Conservation (phyloP, 306 rosid genomes). For the Parietaria judaica region DNA sequence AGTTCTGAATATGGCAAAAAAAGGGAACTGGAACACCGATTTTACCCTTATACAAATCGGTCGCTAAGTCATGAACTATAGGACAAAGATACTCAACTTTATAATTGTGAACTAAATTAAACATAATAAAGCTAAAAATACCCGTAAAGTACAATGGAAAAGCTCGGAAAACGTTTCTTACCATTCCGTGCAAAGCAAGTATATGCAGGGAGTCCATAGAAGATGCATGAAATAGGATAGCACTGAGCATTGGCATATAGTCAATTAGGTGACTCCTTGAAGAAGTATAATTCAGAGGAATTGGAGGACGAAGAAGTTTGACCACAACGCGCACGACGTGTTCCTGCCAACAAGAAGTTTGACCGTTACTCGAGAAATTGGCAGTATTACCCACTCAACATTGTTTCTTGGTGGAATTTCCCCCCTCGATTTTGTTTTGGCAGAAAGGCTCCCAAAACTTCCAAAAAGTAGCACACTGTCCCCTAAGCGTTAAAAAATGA, state of each 20-base stretch:
- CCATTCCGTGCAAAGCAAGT: constrained; percentile 65
- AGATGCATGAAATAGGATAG: constrained; percentile 55
- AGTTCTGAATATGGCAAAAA: no score
- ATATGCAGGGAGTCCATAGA: constrained; percentile 57
- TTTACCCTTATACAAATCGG: no score
- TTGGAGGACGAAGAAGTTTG: constrained; percentile 57
- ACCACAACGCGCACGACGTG: constrained; percentile 58
- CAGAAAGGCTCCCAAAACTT: neutral
- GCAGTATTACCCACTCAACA: neutral
- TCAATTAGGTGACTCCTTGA: constrained; percentile 42
- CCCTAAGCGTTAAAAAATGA: no score
- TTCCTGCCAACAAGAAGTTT: constrained; percentile 39
- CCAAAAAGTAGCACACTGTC: no score
- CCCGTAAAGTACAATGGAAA: constrained; percentile 2
- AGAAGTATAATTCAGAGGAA: constrained; percentile 41
- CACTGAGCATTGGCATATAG: constrained; percentile 49
- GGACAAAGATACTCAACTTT: neutral
- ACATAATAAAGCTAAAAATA: neutral
- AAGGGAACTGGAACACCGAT: no score
- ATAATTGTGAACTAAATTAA: neutral
- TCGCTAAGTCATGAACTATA: neutral
- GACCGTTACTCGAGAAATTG: neutral
- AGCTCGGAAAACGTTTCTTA: constrained; percentile 29
- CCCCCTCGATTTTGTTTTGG: neutral
- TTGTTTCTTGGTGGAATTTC: neutral